Evolutionary conservation across 345 rosid species (phyloP).

Genomic region (Erodium maritimum): DNA sequence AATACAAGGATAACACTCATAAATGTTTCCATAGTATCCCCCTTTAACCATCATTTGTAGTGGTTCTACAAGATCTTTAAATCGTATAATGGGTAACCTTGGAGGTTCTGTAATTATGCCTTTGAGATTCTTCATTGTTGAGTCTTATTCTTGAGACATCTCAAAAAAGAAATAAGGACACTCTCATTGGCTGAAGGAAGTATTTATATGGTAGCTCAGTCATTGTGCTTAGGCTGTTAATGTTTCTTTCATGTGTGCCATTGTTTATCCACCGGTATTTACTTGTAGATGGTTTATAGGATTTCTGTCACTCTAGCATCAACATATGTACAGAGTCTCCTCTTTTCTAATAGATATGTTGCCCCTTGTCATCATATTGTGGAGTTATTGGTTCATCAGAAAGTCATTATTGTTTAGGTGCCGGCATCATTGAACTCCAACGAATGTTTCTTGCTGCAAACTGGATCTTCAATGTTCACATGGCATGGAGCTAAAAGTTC

Average conservation of each 20-base stretch:
- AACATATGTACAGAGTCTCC: neutral
- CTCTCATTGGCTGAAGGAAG: neutral
- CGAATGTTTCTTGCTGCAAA: conserved; percentile 89
- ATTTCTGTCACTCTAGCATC: neutral
- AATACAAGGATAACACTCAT: too few relatives aligned
- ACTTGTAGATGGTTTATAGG: neutral
- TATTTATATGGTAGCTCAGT: neutral
- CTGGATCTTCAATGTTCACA: conserved; percentile 68
- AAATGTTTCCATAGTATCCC: neutral
- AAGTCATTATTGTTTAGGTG: conserved; percentile 34
- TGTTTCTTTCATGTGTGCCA: neutral
- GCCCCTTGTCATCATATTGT: neutral
- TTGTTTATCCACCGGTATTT: neutral
- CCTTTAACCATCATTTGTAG: neutral
- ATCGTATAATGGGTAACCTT: neutral
- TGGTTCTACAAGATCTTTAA: neutral
- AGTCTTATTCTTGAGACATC: neutral
- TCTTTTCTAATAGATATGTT: neutral
- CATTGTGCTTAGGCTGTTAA: neutral
- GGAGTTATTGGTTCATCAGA: conserved; percentile 4
- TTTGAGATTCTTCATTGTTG: neutral
- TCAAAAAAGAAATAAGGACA: neutral
- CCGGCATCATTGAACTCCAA: conserved; percentile 72
- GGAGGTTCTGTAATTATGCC: neutral
- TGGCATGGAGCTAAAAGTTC: conserved; percentile 97